phyloP scores from a whole-genome alignment of 768 basidiomycete genomes.

The Tylopilus sp. region DNA sequence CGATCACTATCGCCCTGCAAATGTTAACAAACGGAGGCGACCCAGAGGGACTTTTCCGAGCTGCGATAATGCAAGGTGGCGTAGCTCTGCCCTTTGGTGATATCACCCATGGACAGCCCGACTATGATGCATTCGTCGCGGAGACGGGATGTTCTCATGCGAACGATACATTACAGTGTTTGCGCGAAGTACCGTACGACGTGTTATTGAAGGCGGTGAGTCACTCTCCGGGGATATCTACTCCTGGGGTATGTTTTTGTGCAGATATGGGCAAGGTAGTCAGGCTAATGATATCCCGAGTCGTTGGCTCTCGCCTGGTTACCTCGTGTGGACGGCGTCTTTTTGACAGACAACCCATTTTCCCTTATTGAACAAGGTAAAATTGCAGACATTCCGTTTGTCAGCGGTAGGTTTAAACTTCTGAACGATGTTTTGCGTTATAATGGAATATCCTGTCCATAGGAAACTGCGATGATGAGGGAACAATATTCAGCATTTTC shows the following conservation, averaged over 20 bases:
- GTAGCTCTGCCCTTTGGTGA: slow-evolving; percentile 25
- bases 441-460: neutral
- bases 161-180: slow-evolving; percentile 31
- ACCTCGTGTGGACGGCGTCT: too few relatives aligned
- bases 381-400: slow-evolving; percentile 24
- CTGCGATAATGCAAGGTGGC: slow-evolving; percentile 40
- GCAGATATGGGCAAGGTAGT: too few relatives aligned
- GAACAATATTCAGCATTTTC: slow-evolving; percentile 37
- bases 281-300: too few relatives aligned
- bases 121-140: slow-evolving; percentile 30
- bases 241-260: neutral
- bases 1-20: slow-evolving; percentile 30
- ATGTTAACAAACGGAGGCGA: slow-evolving; percentile 24
- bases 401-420: neutral
- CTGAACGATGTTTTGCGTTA: too few relatives aligned
- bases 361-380: slow-evolving; percentile 32
- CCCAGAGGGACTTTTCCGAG: slow-evolving; percentile 8
- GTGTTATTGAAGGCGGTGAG: slow-evolving; percentile 32
- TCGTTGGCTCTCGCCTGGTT: too few relatives aligned
- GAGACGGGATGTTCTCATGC: slow-evolving; percentile 29
- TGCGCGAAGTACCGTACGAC: slow-evolving; percentile 31
- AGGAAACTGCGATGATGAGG: slow-evolving; percentile 43
- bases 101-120: slow-evolving; percentile 21
- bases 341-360: slow-evolving; percentile 25
- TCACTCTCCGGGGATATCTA: slow-evolving; percentile 24